Conservation (phyloP, 192 early-diverging fungal genomes). For the Gonapodya prolifera region DNA sequence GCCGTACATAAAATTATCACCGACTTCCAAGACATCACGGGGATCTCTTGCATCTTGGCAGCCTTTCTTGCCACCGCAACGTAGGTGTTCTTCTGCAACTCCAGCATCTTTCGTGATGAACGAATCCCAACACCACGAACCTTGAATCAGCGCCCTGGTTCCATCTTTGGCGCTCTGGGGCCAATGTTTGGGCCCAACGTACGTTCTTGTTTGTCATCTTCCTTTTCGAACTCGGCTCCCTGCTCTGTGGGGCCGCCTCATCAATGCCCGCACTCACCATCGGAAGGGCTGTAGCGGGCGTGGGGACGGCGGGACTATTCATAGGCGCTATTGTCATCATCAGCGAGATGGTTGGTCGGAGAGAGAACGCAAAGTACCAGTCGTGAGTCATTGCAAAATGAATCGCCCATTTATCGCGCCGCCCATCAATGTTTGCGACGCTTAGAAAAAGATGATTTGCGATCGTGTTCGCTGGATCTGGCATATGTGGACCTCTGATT, state of each 20-base stretch:
- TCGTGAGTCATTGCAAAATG: too few relatives aligned
- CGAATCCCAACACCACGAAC: too few relatives aligned
- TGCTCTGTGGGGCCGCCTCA: conserved; percentile 65
- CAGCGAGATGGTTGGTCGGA: conserved; percentile 70
- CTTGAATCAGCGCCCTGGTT: conserved; percentile 57
- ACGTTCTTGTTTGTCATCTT: conserved; percentile 57
- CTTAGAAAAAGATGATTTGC: background rate
- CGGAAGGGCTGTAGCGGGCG: conserved; percentile 63
- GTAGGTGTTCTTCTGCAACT: background rate
- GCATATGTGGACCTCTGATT: conserved; percentile 66
- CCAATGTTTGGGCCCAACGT: conserved; percentile 81
- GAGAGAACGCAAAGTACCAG: conserved; percentile 79
- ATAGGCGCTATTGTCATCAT: conserved; percentile 67
- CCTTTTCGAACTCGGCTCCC: conserved; percentile 67
- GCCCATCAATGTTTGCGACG: too few relatives aligned
- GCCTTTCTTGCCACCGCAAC: background rate
- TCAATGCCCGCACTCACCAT: conserved; percentile 46
- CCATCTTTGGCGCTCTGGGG: conserved; percentile 69
- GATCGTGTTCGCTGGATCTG: conserved; percentile 26
- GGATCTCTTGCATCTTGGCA: background rate
- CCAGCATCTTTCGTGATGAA: too few relatives aligned
- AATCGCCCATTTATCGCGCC: too few relatives aligned
- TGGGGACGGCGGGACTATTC: conserved; percentile 69
- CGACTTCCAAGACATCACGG: conserved; percentile 1
- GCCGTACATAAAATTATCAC: background rate